phyloP scores from a whole-genome alignment of 441 rosid species.

The Adansonia grandidieri region DNA sequence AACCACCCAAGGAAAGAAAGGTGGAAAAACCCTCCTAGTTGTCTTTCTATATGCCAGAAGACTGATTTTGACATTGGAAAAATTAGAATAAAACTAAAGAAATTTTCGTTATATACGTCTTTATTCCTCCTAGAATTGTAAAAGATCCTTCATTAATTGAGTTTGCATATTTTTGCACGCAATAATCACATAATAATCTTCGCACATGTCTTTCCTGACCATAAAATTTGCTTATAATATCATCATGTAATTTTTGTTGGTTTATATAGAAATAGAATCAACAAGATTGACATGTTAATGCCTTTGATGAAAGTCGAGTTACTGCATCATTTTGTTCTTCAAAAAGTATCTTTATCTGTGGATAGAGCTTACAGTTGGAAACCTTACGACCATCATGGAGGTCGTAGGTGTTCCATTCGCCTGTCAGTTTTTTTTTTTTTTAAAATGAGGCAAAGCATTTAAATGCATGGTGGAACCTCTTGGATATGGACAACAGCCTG shows the following conservation, averaged over 20 bases:
- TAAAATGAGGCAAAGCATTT: conserved; percentile 24
- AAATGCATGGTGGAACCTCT: conserved; percentile 26
- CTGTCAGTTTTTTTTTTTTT: background rate
- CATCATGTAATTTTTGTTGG: conserved; percentile 13
- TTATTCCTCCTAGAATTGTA: background rate
- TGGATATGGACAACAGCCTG: conserved; percentile 9
- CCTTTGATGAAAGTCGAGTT: background rate
- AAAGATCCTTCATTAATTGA: background rate
- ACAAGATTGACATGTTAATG: background rate
- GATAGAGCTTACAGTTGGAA: background rate
- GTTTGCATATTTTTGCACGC: conserved; percentile 29
- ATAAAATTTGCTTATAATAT: background rate
- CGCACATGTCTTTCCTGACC: conserved; percentile 16
- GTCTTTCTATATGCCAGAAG: conserved; percentile 16
- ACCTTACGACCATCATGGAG: conserved; percentile 16
- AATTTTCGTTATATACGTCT: background rate
- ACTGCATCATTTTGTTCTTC: background rate
- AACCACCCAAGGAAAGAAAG: conserved; percentile 15
- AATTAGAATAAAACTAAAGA: conserved; percentile 9
- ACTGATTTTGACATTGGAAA: conserved; percentile 31
- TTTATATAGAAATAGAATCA: background rate
- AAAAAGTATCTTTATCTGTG: background rate
- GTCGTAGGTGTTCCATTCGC: conserved; percentile 22
- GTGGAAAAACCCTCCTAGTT: conserved; percentile 23
- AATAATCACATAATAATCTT: conserved; percentile 17